phyloP scores from a whole-genome alignment of 208 protist genomes.

The Leishmania martiniquensis region DNA sequence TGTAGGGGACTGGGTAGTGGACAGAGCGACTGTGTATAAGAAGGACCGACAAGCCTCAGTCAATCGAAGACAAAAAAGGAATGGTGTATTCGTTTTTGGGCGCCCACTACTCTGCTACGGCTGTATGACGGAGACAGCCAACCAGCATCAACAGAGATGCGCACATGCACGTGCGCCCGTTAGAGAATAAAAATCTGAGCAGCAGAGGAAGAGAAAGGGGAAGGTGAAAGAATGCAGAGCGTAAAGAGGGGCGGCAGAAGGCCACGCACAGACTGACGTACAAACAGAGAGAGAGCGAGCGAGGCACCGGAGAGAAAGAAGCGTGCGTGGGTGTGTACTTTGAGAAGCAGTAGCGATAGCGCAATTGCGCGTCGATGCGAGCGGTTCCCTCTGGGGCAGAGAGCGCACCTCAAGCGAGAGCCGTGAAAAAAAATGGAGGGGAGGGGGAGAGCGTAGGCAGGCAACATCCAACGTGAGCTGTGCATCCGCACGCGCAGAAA shows the following conservation, averaged over 20 bases:
- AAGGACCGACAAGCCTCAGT: not conserved
- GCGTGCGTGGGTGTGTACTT: too few species aligned
- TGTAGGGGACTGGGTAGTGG: not conserved
- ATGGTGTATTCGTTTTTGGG: not conserved
- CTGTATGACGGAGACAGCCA: not conserved
- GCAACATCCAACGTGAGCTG: too few species aligned
- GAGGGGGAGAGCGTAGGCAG: too few species aligned
- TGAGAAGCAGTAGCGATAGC: too few species aligned
- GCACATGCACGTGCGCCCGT: slow-evolving; percentile 1
- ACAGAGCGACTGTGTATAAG: not conserved
- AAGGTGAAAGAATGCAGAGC: not conserved
- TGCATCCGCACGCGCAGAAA: too few species aligned
- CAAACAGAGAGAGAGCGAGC: too few species aligned
- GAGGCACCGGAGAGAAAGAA: too few species aligned
- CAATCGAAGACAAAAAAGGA: not conserved
- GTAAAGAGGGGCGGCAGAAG: not conserved
- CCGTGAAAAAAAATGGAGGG: too few species aligned
- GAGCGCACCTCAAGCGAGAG: too few species aligned
- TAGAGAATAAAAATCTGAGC: not conserved
- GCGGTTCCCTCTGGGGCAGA: too few species aligned
- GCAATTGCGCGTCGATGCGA: too few species aligned
- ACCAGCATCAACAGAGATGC: not conserved
- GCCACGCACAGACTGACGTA: too few species aligned
- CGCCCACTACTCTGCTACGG: not conserved
- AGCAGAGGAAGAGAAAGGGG: not conserved